Evolutionary conservation across 805 yeast species (phyloP).

Genomic region (Candida succiphila): DNA sequence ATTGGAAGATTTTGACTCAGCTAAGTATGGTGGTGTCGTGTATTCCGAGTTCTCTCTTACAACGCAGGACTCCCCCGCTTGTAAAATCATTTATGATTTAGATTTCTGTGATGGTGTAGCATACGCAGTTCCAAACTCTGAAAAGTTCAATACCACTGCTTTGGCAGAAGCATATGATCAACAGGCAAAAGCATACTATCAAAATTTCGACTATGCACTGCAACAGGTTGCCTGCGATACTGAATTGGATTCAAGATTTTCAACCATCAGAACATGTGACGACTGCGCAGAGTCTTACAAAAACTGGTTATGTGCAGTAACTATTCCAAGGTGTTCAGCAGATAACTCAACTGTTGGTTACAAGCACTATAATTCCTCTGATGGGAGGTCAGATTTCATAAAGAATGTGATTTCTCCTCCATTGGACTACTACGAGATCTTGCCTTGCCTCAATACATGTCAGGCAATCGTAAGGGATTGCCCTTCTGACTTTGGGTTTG

Average conservation of each 20-base stretch:
- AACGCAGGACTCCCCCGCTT: conserved; percentile 43
- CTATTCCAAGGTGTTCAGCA: conserved; percentile 80
- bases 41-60: conserved; percentile 48
- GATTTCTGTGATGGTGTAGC: conserved; percentile 77
- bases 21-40: conserved; percentile 49
- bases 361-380: conserved; percentile 31
- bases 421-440: conserved; percentile 57
- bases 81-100: conserved; percentile 66
- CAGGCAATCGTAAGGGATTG: conserved; percentile 73
- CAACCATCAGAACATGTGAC: conserved; percentile 64
- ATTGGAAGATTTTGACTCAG: conserved; percentile 33
- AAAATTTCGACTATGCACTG: conserved; percentile 65
- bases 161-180: conserved; percentile 45
- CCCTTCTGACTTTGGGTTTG: conserved; percentile 66
- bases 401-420: conserved; percentile 44
- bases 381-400: conserved; percentile 54
- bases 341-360: conserved; percentile 32
- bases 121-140: conserved; percentile 66
- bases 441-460: conserved; percentile 83
- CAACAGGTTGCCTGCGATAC: conserved; percentile 72
- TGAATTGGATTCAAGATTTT: conserved; percentile 52
- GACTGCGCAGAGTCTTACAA: conserved; percentile 66
- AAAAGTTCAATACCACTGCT: conserved; percentile 14
- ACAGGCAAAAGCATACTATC: conserved; percentile 43
- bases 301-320: conserved; percentile 83